phyloP scores from a whole-genome alignment of 257 asterid genomes.

The Petunia axillaris region DNA sequence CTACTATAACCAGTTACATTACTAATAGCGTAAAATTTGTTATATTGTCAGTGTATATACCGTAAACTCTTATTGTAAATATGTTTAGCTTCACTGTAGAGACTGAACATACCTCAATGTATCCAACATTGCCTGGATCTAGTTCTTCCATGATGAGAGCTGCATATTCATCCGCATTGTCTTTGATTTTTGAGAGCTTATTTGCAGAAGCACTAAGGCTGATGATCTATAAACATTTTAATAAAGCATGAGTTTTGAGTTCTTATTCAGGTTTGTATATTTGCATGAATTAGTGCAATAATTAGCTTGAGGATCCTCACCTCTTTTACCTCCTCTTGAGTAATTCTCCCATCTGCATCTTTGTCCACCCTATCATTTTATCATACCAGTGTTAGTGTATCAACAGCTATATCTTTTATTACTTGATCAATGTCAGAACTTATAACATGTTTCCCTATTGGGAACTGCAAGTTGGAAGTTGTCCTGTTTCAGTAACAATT shows the following conservation, averaged over 20 bases:
- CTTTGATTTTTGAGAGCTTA: constrained; percentile 29
- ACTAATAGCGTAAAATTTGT: no score
- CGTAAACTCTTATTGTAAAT: background rate
- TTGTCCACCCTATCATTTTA: constrained; percentile 29
- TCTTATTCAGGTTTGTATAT: background rate
- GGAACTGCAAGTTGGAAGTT: background rate
- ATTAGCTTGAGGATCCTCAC: background rate
- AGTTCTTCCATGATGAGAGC: constrained; percentile 35
- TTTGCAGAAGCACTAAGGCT: constrained; percentile 28
- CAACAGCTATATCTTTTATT: background rate
- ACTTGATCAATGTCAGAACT: background rate
- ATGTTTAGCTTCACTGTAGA: background rate
- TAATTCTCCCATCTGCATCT: constrained; percentile 43
- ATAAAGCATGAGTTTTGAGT: background rate
- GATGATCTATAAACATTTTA: constrained; percentile 18
- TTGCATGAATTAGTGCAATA: background rate
- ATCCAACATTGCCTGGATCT: constrained; percentile 26
- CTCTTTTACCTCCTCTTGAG: constrained; percentile 37
- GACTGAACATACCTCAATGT: constrained; percentile 27
- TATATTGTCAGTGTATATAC: background rate
- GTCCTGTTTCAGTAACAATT: background rate
- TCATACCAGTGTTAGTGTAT: background rate
- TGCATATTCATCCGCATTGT: constrained; percentile 33
- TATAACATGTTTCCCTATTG: background rate
- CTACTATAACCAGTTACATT: no score